Percentiles rank a stretch among this genome's conserved stretches.
Conservation (phyloP, 2,329 filamentous ascomycete species). For the Alternaria metachromatica region DNA sequence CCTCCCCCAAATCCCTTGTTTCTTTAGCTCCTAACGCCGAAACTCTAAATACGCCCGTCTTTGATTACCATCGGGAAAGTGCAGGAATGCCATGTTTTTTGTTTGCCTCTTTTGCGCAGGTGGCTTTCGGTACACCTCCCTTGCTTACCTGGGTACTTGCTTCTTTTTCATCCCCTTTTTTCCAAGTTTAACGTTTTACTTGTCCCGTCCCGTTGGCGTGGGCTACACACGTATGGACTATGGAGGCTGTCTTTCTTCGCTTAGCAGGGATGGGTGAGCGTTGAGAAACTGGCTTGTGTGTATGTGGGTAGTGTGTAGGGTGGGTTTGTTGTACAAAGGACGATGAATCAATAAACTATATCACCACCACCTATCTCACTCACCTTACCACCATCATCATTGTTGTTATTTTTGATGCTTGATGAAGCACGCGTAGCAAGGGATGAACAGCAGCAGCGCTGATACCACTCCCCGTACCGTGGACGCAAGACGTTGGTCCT, state of each 20-base stretch:
- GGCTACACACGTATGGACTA: no score
- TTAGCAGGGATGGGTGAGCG: not conserved
- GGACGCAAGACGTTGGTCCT: not conserved
- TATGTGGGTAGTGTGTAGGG: not conserved
- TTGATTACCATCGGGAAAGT: not conserved
- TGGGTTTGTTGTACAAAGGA: not conserved
- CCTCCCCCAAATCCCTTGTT: not conserved
- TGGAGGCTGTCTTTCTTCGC: not conserved
- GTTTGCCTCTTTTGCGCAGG: not conserved
- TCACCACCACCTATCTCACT: not conserved
- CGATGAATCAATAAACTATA: not conserved
- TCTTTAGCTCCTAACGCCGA: not conserved
- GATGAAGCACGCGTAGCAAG: no score
- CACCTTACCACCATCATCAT: not conserved
- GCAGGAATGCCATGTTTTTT: not conserved
- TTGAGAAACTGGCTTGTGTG: not conserved
- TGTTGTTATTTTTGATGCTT: not conserved
- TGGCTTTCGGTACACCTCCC: not conserved
- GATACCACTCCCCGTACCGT: not conserved
- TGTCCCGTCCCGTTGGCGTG: not conserved
- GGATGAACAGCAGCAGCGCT: no score
- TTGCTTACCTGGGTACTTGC: not conserved
- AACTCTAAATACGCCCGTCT: not conserved
- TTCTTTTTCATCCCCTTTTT: not conserved
- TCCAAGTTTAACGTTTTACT: not conserved